Base-by-base conservation (phyloP, 352 stramenopile genomes). In the Phytophthora sp. region DNA sequence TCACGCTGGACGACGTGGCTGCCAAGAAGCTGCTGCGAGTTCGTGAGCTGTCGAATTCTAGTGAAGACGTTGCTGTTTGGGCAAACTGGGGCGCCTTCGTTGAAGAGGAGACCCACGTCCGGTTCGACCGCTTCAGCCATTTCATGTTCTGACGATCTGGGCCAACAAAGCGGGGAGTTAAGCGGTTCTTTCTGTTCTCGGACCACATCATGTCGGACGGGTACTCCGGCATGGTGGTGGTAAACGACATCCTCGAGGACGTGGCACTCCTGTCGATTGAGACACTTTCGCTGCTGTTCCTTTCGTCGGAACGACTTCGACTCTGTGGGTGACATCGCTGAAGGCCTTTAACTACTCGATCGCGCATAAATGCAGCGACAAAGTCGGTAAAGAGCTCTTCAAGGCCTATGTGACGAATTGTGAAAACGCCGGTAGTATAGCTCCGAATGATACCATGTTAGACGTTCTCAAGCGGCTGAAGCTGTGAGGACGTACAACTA, bases 121-220 rank as follows among this genome's bases (percentile, higher is more conserved):
- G 56, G 3, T 82, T 77, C 35, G 77, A 89, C 49, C 77, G 75
- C n/a, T 79, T 65, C 54, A 60, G 42, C 11, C 45, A 86, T 46
- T 82, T 87, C 53, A 73, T 74, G 46, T 89, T 82, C 42, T 70
- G n/a, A 77, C 70, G 0, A 54, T 80, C 17, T 86, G 77, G 75
- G 57, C 79, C 0, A 73, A 84, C 41, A 50, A 20, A 8, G 30
- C 41, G 0, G 49, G 79, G 18, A 23, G 62, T 28, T 54, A 62
- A 5, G 72, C n/a, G 75, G 0, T 69, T 88, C 35, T 62, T 84
- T 38, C 55, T 88, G 21, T 85, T 85, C 59, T 78, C 78, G 1
- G 81, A 90, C 51, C 76, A 84, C 59, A 78, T 79, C 54, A 81
- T 90, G 76, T 84, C 76, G 26, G 81, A 90, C 42, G 62, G 72